Conservation (phyloP, 345 rosid genomes). For the Corchorus olitorius region DNA sequence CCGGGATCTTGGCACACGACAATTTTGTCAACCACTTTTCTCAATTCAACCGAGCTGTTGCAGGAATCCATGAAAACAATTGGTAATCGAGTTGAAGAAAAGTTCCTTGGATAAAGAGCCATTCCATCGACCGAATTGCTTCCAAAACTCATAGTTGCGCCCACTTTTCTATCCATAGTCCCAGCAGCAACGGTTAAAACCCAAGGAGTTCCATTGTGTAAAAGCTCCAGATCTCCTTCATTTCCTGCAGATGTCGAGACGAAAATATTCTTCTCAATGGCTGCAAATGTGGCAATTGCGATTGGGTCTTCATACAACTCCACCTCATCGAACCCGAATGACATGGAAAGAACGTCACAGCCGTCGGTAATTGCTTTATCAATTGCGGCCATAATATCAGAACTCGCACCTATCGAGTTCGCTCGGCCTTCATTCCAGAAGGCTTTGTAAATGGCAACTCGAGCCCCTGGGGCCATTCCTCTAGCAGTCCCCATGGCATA, state of each 20-base stretch:
- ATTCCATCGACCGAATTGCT: slow-evolving; percentile 32
- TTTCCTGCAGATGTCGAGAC: slow-evolving; percentile 57
- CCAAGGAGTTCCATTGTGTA: slow-evolving; percentile 56
- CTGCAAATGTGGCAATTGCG: slow-evolving; percentile 57
- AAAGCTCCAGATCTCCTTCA: slow-evolving; percentile 23
- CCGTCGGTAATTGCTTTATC: slow-evolving; percentile 59
- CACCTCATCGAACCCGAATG: slow-evolving; percentile 37
- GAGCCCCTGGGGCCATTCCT: slow-evolving; percentile 50
- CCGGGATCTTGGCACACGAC: slow-evolving; percentile 47
- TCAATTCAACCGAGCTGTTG: slow-evolving; percentile 25
- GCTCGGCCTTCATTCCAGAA: slow-evolving; percentile 39
- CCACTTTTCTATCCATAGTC: slow-evolving; percentile 41
- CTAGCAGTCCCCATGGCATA: slow-evolving; percentile 48
- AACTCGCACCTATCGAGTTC: not conserved
- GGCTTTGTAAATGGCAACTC: slow-evolving; percentile 57
- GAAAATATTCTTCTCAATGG: slow-evolving; percentile 48
- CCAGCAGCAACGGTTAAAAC: slow-evolving; percentile 53
- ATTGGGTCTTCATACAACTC: slow-evolving; percentile 46
- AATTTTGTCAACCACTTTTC: slow-evolving; percentile 28
- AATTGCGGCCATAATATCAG: slow-evolving; percentile 52
- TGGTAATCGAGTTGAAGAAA: slow-evolving; percentile 25
- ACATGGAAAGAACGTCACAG: slow-evolving; percentile 53
- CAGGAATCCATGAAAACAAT: slow-evolving; percentile 46
- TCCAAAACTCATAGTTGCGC: slow-evolving; percentile 34
- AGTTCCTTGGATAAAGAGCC: slow-evolving; percentile 35